phyloP scores from a whole-genome alignment of 495 filamentous ascomycete genomes.

The Pseudevernia furfuracea region DNA sequence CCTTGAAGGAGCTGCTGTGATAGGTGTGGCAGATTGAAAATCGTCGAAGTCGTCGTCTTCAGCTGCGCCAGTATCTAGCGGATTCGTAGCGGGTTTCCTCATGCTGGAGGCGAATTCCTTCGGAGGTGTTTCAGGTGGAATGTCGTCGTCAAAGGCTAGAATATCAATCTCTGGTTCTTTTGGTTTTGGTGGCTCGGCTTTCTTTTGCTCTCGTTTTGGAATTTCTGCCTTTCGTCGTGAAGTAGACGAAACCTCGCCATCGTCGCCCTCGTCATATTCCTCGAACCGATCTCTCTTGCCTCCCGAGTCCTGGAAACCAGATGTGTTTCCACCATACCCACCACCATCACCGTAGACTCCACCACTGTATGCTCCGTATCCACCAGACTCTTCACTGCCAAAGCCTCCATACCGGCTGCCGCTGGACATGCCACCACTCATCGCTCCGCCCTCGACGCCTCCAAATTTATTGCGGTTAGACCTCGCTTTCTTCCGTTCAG shows the following conservation, averaged over 20 bases:
- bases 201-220: conserved; percentile 42
- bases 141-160: conserved; percentile 78
- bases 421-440: conserved; percentile 48
- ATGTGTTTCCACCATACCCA: conserved; percentile 65
- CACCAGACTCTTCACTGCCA: conserved; percentile 58
- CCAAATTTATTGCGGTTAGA: conserved; percentile 87
- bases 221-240: conserved; percentile 42
- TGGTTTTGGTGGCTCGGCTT: conserved; percentile 60
- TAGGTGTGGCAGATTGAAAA: conserved; percentile 84
- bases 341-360: conserved; percentile 90
- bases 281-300: conserved; percentile 72
- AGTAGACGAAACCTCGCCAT: conserved; percentile 50
- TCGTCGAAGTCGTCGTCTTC: conserved; percentile 98
- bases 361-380: conserved; percentile 78
- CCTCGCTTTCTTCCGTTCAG: conserved; percentile 90
- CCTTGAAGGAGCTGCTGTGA: conserved; percentile 38
- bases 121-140: conserved; percentile 39
- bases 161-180: conserved; percentile 83
- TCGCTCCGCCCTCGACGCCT: conserved; percentile 77
- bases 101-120: conserved; percentile 39
- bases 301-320: conserved; percentile 61
- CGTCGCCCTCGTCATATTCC: conserved; percentile 94
- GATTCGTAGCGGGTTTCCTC: conserved; percentile 41
- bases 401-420: conserved; percentile 76
- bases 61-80: conserved; percentile 41